A percentile compares a stretch with the other conserved stretches of the same genome.
Evolutionary conservation across 2,329 filamentous ascomycete species (phyloP).

Genomic region (Ploettnerulaceae sp.): DNA sequence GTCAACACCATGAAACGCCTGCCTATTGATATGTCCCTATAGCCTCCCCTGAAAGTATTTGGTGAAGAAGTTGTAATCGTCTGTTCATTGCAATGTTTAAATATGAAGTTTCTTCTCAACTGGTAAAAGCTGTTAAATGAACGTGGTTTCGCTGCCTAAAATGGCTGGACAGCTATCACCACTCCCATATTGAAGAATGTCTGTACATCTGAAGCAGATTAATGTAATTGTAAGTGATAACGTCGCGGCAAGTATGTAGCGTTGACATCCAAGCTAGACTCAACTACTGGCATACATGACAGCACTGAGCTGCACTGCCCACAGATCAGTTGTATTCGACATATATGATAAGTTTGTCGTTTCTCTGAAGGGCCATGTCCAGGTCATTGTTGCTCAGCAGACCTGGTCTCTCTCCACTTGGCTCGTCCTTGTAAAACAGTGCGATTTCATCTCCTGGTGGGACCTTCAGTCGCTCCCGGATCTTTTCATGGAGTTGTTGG

Average conservation of each 20-base stretch:
- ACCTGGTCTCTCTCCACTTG: constrained; percentile 60
- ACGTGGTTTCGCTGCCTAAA: constrained; percentile 23
- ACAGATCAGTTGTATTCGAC: constrained; percentile 44
- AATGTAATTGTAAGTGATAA: constrained; percentile 25
- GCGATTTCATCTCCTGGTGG: constrained; percentile 63
- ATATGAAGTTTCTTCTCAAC: no score
- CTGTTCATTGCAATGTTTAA: no score
- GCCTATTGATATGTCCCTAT: no score
- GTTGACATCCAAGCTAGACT: constrained; percentile 1
- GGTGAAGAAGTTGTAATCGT: no score
- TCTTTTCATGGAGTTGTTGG: constrained; percentile 74
- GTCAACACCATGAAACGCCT: no score
- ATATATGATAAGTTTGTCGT: constrained; percentile 80
- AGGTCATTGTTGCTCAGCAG: constrained; percentile 78
- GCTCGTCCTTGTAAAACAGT: constrained; percentile 82
- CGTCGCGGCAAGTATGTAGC: constrained; percentile 6
- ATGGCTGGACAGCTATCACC: constrained; percentile 26
- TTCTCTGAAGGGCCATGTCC: constrained; percentile 72
- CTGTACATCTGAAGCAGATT: constrained; percentile 32
- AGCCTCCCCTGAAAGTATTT: no score
- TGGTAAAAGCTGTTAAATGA: no score
- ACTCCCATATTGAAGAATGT: constrained; percentile 19
- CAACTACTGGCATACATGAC: constrained; percentile 8
- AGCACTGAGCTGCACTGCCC: constrained; percentile 13
- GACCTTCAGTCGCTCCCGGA: constrained; percentile 78